Evolutionary conservation across 208 protist species (phyloP).

Genomic region (Phytomonas sp.): DNA sequence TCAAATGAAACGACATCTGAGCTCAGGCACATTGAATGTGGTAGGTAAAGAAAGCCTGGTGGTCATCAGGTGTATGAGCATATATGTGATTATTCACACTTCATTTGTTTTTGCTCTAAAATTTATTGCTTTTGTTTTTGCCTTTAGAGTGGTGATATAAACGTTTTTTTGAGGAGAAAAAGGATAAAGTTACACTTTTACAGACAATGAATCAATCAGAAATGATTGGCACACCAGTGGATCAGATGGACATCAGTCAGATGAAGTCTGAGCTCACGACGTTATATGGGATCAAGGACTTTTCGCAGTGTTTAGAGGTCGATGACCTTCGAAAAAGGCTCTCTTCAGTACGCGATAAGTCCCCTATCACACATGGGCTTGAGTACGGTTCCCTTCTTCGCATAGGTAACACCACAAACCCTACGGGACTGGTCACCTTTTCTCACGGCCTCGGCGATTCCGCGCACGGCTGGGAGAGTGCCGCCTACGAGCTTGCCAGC

Average conservation of each 20-base stretch:
- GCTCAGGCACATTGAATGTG: background rate
- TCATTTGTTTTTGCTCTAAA: background rate
- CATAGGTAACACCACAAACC: conserved; percentile 59
- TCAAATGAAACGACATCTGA: background rate
- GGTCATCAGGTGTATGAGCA: background rate
- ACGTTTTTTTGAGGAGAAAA: conserved; percentile 2
- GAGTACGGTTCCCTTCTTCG: conserved; percentile 60
- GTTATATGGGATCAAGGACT: conserved; percentile 54
- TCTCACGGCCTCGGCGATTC: conserved; percentile 88
- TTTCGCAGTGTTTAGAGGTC: conserved; percentile 58
- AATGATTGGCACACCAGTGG: conserved; percentile 28
- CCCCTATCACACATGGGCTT: conserved; percentile 39
- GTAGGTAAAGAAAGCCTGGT: background rate
- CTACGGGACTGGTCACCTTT: conserved; percentile 81
- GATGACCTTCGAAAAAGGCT: conserved; percentile 65
- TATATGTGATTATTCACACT: background rate
- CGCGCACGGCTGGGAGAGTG: conserved; percentile 81
- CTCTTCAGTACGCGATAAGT: conserved; percentile 22
- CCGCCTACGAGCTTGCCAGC: conserved; percentile 44
- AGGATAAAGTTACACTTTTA: background rate
- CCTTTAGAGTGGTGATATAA: background rate
- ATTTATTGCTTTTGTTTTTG: background rate
- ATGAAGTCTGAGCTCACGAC: conserved; percentile 62
- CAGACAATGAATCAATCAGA: background rate
- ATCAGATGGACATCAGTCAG: conserved; percentile 38